A percentile compares a stretch with the other conserved stretches of the same genome.
Conservation (phyloP, 345 rosid genomes). For the Eucalyptus tenuipes region DNA sequence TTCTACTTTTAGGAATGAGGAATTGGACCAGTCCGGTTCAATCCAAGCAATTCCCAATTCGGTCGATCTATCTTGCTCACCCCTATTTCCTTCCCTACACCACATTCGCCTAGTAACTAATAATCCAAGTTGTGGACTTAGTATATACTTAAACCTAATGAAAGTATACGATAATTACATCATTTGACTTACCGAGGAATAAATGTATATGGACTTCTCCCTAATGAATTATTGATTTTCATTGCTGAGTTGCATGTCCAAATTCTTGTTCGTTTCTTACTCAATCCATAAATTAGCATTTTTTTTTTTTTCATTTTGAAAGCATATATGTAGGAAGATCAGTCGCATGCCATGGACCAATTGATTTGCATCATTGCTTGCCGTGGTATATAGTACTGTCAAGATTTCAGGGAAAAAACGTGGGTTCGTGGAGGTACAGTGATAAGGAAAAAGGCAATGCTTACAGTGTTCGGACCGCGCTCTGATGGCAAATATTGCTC, state of each 20-base stretch:
- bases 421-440: not conserved
- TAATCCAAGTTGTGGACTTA: not conserved
- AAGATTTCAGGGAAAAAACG: not conserved
- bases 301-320: not conserved
- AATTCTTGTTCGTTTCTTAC: not conserved
- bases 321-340: not conserved
- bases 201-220: not conserved
- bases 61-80: accelerated
- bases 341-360: not conserved
- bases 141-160: not conserved
- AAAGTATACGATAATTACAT: not conserved
- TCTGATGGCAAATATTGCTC: not conserved
- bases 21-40: accelerated
- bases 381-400: not conserved
- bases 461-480: not conserved
- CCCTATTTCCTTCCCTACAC: not conserved
- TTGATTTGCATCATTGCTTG: not conserved
- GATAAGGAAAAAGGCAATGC: not conserved
- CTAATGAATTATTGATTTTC: not conserved
- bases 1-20: not conserved
- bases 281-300: not conserved
- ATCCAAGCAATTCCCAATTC: accelerated
- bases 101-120: not conserved
- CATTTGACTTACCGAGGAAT: not conserved
- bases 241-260: not conserved